These are phyloP conservation scores for Russula griseocarnosa DNA, from an alignment of 768 basidiomycete genomes.

Conservation along the genomic window DNA sequence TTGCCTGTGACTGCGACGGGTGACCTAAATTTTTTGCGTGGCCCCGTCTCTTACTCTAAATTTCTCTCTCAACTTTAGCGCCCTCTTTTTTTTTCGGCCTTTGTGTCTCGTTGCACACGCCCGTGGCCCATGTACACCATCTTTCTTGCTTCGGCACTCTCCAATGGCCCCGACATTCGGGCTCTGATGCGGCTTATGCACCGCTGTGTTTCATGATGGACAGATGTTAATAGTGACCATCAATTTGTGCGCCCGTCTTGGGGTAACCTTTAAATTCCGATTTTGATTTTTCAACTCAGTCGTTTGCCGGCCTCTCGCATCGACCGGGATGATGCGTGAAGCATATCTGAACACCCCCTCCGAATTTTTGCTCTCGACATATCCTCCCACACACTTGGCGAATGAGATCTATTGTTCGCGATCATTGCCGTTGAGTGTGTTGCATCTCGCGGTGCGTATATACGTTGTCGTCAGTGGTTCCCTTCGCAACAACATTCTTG, in stretches of 20 bases:
- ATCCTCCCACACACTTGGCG: conserved; percentile 12
- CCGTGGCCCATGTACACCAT: neutral
- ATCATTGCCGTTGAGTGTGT: neutral
- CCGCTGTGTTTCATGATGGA: neutral
- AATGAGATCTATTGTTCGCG: neutral
- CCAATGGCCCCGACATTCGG: conserved; percentile 17
- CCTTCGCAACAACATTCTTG: conserved; percentile 16
- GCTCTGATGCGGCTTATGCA: conserved; percentile 7
- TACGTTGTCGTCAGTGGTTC: conserved; percentile 13
- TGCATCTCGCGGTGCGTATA: conserved; percentile 18
- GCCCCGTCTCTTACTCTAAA: neutral
- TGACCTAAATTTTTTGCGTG: neutral
- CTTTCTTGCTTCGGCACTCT: neutral
- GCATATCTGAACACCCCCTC: neutral
- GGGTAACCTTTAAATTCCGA: neutral
- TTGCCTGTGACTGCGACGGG: neutral
- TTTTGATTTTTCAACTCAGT: conserved; percentile 11
- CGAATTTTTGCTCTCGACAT: neutral
- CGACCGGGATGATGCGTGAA: neutral
- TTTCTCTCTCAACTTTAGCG: neutral
- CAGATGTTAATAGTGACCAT: neutral
- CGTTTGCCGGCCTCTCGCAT: neutral
- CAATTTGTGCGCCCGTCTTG: neutral
- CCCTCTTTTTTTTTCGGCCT: neutral
- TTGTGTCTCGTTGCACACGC: neutral